phyloP scores from a whole-genome alignment of 768 basidiomycete genomes.

The Agrocybe pediades region DNA sequence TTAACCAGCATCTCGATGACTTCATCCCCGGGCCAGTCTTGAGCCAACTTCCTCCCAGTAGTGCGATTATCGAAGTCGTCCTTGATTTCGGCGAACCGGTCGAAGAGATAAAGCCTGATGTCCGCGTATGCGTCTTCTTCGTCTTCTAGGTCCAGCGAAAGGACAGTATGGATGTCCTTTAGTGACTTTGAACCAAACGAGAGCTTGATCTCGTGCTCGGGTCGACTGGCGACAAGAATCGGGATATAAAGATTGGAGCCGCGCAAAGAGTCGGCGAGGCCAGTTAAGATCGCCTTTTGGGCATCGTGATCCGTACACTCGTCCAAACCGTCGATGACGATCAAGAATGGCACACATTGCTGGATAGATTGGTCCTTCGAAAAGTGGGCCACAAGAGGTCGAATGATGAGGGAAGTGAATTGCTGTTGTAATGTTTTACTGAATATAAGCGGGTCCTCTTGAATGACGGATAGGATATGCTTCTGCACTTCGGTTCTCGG shows the following conservation, averaged over 20 bases:
- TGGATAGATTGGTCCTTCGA: neutral
- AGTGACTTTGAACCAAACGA: neutral
- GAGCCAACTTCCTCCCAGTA: too few species aligned
- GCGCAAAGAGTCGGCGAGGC: neutral
- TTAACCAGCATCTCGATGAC: too few species aligned
- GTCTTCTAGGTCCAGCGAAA: neutral
- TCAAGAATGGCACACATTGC: neutral
- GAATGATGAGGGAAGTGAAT: neutral
- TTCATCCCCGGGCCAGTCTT: too few species aligned
- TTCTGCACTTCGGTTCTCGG: neutral
- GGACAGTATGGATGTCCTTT: neutral
- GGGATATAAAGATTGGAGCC: neutral
- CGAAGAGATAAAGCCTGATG: neutral
- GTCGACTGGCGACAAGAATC: neutral
- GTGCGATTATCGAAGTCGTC: too few species aligned
- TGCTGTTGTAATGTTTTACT: neutral
- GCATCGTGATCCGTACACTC: neutral
- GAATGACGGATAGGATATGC: neutral
- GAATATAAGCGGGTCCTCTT: neutral
- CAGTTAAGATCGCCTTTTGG: neutral
- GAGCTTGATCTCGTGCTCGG: neutral
- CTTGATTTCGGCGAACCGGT: neutral
- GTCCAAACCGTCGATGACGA: too few species aligned
- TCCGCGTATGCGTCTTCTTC: neutral
- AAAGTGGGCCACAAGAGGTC: neutral